A percentile compares a stretch with the other conserved stretches of the same genome.
These are phyloP conservation scores for Phaeosphaeria sp. DNA, from an alignment of 2,329 filamentous ascomycete species.

Conservation along the genomic window DNA sequence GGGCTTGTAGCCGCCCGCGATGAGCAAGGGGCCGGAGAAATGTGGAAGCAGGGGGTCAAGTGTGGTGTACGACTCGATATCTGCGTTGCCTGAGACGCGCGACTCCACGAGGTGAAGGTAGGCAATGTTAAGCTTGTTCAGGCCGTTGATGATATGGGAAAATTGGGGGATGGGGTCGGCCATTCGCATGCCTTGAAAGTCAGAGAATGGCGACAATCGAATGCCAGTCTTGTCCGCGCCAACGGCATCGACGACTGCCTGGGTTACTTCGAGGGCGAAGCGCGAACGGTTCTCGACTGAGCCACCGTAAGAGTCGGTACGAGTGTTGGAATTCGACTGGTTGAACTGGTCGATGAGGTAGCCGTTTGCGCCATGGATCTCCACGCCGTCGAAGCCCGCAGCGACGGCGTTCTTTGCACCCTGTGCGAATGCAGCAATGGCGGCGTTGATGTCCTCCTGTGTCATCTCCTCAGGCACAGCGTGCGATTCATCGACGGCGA, in stretches of 20 bases:
- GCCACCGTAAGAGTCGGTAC: slow-evolving; percentile 59
- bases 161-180: slow-evolving; percentile 69
- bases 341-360: slow-evolving; percentile 74
- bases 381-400: slow-evolving; percentile 69
- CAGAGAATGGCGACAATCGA: slow-evolving; percentile 66
- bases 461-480: slow-evolving; percentile 48
- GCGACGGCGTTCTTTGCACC: slow-evolving; percentile 55
- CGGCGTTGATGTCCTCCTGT: slow-evolving; percentile 48
- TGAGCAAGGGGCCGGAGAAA: slow-evolving; percentile 42
- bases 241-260: slow-evolving; percentile 58
- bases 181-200: slow-evolving; percentile 71
- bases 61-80: slow-evolving; percentile 29
- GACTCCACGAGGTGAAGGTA: slow-evolving; percentile 62
- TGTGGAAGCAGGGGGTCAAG: slow-evolving; percentile 33
- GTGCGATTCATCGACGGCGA: slow-evolving; percentile 51
- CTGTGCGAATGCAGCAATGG: slow-evolving; percentile 48
- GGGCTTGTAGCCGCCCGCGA: slow-evolving; percentile 53
- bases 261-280: slow-evolving; percentile 61
- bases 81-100: slow-evolving; percentile 56
- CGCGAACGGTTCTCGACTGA: slow-evolving; percentile 60
- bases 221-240: slow-evolving; percentile 66
- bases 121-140: slow-evolving; percentile 62
- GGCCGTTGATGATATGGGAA: slow-evolving; percentile 60
- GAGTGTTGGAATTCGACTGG: slow-evolving; percentile 63
- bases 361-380: slow-evolving; percentile 65